phyloP scores from a whole-genome alignment of 1,139 yeast genomes.

The Lodderomyces orthopsilosis region DNA sequence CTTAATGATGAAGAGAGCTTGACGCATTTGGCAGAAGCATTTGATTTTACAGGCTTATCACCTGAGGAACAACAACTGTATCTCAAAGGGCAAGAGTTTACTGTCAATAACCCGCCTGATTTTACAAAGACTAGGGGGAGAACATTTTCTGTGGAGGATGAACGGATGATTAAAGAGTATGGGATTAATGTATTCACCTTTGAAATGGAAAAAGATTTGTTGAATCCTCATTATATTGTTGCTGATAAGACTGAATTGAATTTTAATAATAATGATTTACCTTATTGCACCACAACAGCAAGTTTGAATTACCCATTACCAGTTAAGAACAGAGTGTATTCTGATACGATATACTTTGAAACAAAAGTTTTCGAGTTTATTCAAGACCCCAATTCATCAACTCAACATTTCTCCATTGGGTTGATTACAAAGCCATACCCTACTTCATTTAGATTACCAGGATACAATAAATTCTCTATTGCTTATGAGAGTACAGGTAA shows the following conservation, averaged over 20 bases:
- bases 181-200: conserved; percentile 45
- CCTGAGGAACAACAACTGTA: conserved; percentile 46
- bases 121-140: conserved; percentile 32
- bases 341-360: conserved; percentile 70
- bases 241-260: conserved; percentile 64
- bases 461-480: conserved; percentile 74
- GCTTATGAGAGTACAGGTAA: conserved; percentile 88
- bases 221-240: conserved; percentile 40
- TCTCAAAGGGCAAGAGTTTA: conserved; percentile 35
- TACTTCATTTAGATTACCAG: conserved; percentile 75
- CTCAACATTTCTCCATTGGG: conserved; percentile 66
- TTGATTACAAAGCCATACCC: conserved; percentile 89
- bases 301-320: conserved; percentile 66
- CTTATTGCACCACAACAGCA: conserved; percentile 46
- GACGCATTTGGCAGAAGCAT: conserved; percentile 34
- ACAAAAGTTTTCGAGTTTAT: conserved; percentile 57
- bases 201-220: conserved; percentile 31
- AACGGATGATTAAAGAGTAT: conserved; percentile 32
- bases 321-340: conserved; percentile 47
- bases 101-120: conserved; percentile 31
- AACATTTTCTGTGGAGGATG: conserved; percentile 29
- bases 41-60: conserved; percentile 35
- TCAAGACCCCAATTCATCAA: conserved; percentile 16
- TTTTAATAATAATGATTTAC: conserved; percentile 45
- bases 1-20: conserved; percentile 44